These are phyloP conservation scores for Cucurbita ficifolia DNA, from an alignment of 306 rosid genomes.

Conservation along the genomic window DNA sequence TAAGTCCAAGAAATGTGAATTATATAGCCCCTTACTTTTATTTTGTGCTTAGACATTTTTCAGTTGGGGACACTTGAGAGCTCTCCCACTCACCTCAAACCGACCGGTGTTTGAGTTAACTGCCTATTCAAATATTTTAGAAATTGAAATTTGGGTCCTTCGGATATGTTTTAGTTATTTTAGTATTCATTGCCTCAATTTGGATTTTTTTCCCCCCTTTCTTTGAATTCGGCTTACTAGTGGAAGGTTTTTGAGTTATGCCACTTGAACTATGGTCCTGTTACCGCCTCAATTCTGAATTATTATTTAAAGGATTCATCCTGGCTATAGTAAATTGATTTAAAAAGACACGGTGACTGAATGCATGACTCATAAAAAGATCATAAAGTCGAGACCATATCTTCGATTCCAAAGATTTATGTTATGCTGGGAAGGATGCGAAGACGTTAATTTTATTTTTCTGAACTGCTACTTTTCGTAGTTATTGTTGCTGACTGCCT, in stretches of 20 bases:
- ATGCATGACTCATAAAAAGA: background rate
- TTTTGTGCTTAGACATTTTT: background rate
- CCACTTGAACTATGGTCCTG: too few relatives aligned
- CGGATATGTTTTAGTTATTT: background rate
- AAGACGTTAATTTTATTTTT: too few relatives aligned
- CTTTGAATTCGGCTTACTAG: too few relatives aligned
- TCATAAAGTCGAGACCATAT: background rate
- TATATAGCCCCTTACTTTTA: background rate
- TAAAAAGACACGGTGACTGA: background rate
- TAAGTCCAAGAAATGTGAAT: background rate
- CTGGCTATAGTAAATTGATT: background rate
- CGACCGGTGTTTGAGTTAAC: background rate
- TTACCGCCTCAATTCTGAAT: background rate
- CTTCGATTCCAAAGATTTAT: too few relatives aligned
- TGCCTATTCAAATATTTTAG: background rate
- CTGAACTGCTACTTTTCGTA: too few relatives aligned
- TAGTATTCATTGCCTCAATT: background rate
- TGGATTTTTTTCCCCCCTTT: too few relatives aligned
- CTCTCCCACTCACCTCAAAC: background rate
- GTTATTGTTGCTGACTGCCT: too few relatives aligned
- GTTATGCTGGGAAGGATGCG: too few relatives aligned
- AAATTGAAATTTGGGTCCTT: background rate
- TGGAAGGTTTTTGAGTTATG: too few relatives aligned
- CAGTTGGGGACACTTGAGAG: background rate
- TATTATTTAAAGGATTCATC: background rate